These are phyloP conservation scores for Vanilla planifolia DNA, from an alignment of 106 monocot genomes.

Conservation along the genomic window DNA sequence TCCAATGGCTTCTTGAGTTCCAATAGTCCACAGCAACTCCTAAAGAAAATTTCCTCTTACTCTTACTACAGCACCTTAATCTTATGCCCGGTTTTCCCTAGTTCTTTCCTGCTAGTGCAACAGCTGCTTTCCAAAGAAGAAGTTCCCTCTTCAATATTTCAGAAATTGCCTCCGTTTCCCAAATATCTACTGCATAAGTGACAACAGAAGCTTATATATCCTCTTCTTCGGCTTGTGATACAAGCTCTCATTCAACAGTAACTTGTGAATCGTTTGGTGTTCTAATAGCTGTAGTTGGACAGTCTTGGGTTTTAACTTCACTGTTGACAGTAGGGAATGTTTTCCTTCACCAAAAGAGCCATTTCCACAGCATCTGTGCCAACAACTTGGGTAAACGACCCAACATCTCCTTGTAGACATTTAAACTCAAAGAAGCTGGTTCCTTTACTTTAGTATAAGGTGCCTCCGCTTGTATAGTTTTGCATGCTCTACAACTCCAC, in stretches of 20 bases:
- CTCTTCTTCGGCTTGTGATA: constrained; percentile 97
- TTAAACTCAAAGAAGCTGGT: constrained; percentile 74
- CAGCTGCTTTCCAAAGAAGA: no score
- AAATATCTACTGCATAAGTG: no score
- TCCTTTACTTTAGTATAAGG: constrained; percentile 92
- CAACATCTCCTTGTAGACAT: constrained; percentile 85
- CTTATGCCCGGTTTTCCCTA: no score
- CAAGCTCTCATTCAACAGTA: constrained; percentile 90
- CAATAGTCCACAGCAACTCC: no score
- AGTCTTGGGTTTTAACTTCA: constrained; percentile 47
- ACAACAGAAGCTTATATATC: constrained; percentile 98
- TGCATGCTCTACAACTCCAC: no score
- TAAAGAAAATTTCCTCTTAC: no score
- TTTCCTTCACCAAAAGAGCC: constrained; percentile 99
- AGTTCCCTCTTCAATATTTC: no score
- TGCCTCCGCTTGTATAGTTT: constrained; percentile 98
- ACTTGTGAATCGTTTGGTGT: constrained; percentile 75
- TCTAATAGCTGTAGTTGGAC: constrained; percentile 38
- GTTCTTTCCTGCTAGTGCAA: no score
- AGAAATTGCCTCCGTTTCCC: no score
- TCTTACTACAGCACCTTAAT: no score
- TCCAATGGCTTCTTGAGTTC: no score
- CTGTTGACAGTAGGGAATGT: constrained; percentile 54
- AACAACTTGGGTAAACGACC: constrained; percentile 84
- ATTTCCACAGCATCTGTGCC: constrained; percentile 97